Base-by-base conservation (phyloP, 164 flowering plant genomes). In the Annona cherimola region DNA sequence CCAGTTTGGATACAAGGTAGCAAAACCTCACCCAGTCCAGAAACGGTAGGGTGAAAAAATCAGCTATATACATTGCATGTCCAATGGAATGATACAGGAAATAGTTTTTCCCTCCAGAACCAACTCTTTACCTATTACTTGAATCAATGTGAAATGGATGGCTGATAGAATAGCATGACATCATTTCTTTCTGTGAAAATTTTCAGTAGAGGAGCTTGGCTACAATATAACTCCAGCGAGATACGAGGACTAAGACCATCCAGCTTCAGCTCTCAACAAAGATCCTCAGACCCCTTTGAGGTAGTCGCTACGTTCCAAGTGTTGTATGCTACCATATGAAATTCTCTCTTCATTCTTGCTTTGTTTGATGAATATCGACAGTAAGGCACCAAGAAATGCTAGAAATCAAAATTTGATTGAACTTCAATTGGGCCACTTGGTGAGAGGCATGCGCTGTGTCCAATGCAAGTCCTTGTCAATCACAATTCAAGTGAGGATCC, bases 141-240 rank as follows among this genome's bases (percentile, higher is more conserved):
- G 9, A 8, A 50, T 16, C 57, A 50, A 50, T 50, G 44, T 44
- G 41, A 39, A 41, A 39, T n/a, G 11, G 44, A 35, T 40, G 41
- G 16, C 41, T 12, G 14, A 61, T 61, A 61, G 4, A 18, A 61
- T 61, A 18, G 35, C 16, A 64, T 39, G 12, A 41, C 19, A 19
- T 14, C 9, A 50, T 5, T 55, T 6, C 54, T 66, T 42, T 67
- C 45, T 60, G 20, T 66, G 42, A 55, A 67, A 42, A 55, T 41
- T 55, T 44, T 73, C 75, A 84, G 84, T 71, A 79, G 86, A 77
- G 90, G 85, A 59, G 77, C 77, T 5, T 87, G 89, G 87, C 69
- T 73, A 54, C 89, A 83, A 66, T 65, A 66, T 26, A 81, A 76
- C 74, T 77, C 86, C 18, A 75, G 43, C 54, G 91, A 85, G 42